These are phyloP conservation scores for Stygiomarasmius scandens DNA, from an alignment of 1,284 basidiomycete species.

Conservation along the genomic window DNA sequence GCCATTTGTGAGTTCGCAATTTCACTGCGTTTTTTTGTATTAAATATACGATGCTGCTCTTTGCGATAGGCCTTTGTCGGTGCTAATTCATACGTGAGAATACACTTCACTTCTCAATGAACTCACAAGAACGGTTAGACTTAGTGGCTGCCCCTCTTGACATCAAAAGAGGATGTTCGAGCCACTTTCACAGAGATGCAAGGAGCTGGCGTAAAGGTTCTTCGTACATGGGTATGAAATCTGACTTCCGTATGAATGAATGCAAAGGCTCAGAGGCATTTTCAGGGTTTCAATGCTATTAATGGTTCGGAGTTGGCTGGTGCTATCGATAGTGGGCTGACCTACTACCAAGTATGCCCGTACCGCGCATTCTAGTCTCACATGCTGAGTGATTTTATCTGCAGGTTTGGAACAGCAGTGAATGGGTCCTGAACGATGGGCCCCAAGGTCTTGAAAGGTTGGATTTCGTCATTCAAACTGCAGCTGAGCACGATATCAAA, in stretches of 20 bases:
- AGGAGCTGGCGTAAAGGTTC: constrained; percentile 38
- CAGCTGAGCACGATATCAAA: constrained; percentile 53
- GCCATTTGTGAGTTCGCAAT: constrained; percentile 40
- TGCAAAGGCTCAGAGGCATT: background rate
- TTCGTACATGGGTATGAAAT: constrained; percentile 40
- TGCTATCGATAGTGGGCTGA: constrained; percentile 45
- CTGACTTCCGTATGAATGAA: background rate
- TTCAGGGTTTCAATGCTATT: constrained; percentile 52
- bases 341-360: constrained; percentile 50
- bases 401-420: constrained; percentile 51
- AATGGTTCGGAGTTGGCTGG: constrained; percentile 46
- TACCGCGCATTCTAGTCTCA: background rate
- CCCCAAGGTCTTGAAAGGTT: constrained; percentile 55
- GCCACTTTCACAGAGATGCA: constrained; percentile 38
- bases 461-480: constrained; percentile 52
- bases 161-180: constrained; percentile 38
- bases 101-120: background rate
- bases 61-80: constrained; percentile 37
- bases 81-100: constrained; percentile 39
- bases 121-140: background rate
- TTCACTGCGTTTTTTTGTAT: no score
- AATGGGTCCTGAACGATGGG: constrained; percentile 52
- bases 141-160: constrained; percentile 45
- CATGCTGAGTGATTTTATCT: no score
- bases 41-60: background rate